Evolutionary conservation across 2,329 filamentous ascomycete species (phyloP), one percentile per base, ranked within the genome.

Genomic region (Fusarium sp.): DNA sequence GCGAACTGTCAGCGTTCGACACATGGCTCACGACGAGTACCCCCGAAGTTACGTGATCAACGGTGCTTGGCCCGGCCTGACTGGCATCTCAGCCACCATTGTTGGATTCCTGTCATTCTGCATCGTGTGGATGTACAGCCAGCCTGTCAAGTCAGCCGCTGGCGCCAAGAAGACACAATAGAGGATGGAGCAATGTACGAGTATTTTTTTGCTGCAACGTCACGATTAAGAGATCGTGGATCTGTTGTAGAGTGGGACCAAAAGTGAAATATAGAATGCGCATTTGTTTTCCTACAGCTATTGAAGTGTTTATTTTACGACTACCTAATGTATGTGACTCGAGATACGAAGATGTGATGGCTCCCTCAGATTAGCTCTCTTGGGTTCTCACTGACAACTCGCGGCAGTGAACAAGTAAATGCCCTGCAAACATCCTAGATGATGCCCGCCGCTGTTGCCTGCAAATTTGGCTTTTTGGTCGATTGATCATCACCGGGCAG

Each of bases 11-110:
- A 97, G 95, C 2, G 94, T 99, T 38, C 90, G 96, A 52, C 96
- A 99, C 86, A 96, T 98, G 84, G 96, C 96, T 13, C 96, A 99
- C 87, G 92, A 99, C 82, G 96, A 99, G 87, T 99, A 93, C 90
- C 94, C 95, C 38, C 90, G 96, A 78, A 97, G 94, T 83, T 98
- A 91, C 86, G 90, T 89, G 80, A 99, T 99, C 81, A 94, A 89
- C 70, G 95, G 92, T 47, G 96, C 95, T 7, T 98, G 94, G 94
- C 94, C 96, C 17, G 98, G 96, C 94, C 94, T 99, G 80, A 89
- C 92, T 1, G 96, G 96, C 68, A 93, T 98, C 69, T 93, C 89
- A 81, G 92, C 92, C 56, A 98, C 97, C 5, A 89, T 98, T 62
- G 87, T 86, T 17, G 96, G 95, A 13, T 99, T 95, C 89, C 75